These are phyloP conservation scores for Calycina herbarum DNA, from an alignment of 2,329 filamentous ascomycete genomes.

Conservation along the genomic window DNA sequence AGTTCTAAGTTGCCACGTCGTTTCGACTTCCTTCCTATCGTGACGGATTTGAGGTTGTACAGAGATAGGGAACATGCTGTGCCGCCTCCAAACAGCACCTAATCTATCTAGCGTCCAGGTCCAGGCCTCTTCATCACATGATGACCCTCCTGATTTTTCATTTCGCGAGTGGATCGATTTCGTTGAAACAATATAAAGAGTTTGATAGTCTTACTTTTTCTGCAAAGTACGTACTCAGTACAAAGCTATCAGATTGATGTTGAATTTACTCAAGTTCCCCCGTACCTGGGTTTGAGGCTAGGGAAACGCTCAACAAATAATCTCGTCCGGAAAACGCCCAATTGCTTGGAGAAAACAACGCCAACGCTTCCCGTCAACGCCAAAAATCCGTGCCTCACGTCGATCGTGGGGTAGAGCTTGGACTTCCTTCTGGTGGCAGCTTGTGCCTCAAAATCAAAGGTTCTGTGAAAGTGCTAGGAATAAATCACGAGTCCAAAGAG, in stretches of 20 bases:
- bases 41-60: slow-evolving; percentile 2
- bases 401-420: slow-evolving; percentile 5
- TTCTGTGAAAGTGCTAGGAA: background rate
- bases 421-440: slow-evolving; percentile 3
- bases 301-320: background rate
- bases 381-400: background rate
- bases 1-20: background rate
- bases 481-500: background rate
- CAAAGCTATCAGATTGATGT: background rate
- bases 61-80: background rate
- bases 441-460: background rate
- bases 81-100: background rate
- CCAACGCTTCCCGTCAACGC: background rate
- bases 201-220: background rate
- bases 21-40: background rate
- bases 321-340: background rate
- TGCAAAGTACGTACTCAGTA: no score
- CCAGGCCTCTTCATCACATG: background rate
- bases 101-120: background rate
- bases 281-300: background rate
- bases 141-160: background rate
- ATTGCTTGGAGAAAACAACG: background rate
- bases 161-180: background rate
- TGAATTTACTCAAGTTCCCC: background rate
- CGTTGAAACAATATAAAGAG: background rate